Conservation (phyloP, 2,329 filamentous ascomycete species). For the Penicillium nordicum region DNA sequence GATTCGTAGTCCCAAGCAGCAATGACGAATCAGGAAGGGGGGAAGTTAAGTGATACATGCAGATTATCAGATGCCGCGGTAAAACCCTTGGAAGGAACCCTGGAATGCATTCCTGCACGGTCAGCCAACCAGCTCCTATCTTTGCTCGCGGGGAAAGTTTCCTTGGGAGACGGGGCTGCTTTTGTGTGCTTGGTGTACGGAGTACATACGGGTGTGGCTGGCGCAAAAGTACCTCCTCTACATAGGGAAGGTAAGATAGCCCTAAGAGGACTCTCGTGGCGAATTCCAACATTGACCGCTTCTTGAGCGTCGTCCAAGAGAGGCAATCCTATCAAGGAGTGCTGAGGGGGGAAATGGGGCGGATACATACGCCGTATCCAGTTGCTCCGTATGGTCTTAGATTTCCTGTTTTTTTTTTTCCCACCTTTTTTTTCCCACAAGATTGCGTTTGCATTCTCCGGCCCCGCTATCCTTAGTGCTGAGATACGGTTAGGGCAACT, state of each 20-base stretch:
- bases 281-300: constrained; percentile 1
- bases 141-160: background rate
- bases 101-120: background rate
- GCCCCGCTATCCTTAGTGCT: constrained; percentile 9
- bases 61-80: background rate
- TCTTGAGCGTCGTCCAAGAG: background rate
- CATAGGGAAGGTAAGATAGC: background rate
- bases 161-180: background rate
- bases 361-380: background rate
- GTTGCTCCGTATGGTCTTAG: background rate
- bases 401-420: background rate
- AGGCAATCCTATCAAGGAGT: background rate
- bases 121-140: background rate
- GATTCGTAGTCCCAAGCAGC: constrained; percentile 14
- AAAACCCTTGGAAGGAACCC: background rate
- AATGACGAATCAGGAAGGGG: background rate
- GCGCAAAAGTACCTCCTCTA: background rate
- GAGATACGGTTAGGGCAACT: background rate
- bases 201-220: background rate
- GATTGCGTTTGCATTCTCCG: background rate
- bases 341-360: background rate
- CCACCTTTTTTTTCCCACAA: background rate
- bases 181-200: background rate
- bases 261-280: background rate
- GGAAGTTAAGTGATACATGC: background rate